phyloP scores from a whole-genome alignment of 73 alveolate genomes.

The Stentor roeselii region DNA sequence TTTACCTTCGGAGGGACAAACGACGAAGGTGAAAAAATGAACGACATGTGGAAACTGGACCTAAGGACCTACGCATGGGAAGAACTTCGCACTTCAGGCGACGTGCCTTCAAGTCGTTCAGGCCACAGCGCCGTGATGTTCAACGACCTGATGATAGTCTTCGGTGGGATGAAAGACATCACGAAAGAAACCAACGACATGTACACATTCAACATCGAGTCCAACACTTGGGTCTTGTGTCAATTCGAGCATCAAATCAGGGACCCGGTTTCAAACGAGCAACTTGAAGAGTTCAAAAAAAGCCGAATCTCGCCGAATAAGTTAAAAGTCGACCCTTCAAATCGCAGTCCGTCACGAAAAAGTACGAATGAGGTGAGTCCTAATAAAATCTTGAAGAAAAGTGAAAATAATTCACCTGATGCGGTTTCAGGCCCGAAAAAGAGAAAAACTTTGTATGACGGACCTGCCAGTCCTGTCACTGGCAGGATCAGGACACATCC shows the following conservation, averaged over 20 bases:
- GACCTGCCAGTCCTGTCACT: conserved; percentile 10
- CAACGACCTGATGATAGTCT: conserved; percentile 50
- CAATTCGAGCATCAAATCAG: conserved; percentile 34
- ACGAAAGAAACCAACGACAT: conserved; percentile 62
- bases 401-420: not conserved
- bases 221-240: conserved; percentile 31
- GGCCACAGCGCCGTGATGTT: conserved; percentile 82
- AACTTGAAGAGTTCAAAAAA: conserved; percentile 19
- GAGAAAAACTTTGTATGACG: conserved; percentile 23
- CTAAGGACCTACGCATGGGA: conserved; percentile 40
- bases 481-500: conserved; percentile 6
- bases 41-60: conserved; percentile 42
- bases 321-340: not conserved
- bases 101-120: conserved; percentile 55
- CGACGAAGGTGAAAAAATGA: conserved; percentile 60
- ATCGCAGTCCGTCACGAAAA: conserved; percentile 2
- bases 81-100: conserved; percentile 1
- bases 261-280: conserved; percentile 12
- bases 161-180: conserved; percentile 71
- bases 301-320: not conserved
- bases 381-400: not conserved
- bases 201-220: conserved; percentile 30
- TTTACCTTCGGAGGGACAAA: conserved; percentile 55
- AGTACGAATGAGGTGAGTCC: conserved; percentile 1
- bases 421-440: not conserved